Base-by-base conservation (phyloP, 2,329 filamentous ascomycete genomes). In the Coniella vitis region DNA sequence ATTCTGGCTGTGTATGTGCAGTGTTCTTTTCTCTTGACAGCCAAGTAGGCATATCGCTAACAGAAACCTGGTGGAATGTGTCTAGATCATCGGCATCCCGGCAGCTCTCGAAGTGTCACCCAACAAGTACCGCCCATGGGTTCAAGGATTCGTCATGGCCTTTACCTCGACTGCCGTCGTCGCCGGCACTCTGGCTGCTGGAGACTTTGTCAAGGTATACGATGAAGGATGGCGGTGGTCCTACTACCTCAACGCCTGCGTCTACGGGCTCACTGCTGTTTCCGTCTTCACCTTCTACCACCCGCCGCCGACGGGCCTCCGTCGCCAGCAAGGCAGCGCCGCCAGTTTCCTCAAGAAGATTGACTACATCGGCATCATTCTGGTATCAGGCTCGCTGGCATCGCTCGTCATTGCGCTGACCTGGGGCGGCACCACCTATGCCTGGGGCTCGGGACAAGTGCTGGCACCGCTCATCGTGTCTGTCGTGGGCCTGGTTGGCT, bases 191-290 rank as follows among this genome's bases (percentile, higher is more conserved):
- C 29, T 47, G 1, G 48, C 20, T 17, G 48, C 44, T 4, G 48
- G 48, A 7, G 48, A 38, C 20, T 51, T 51, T n/a, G 48, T 47
- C 38, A 51, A 51, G n/a, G 21, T 19, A 10, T 45, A 45, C 43
- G 39, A 47, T 4, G 32, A 51, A 13, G 45, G 34, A 1, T 51
- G 48, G 48, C 25, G 48, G 10, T 51, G 43, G 48, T 43, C 43
- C 8, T 51, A 51, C 22, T 51, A 51, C 9, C 48, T 51, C 12
- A 51, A 51, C 19, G 44, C 48, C 3, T 43, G 39, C 7, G 35
- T 51, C 38, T 51, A 47, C 7, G 43, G 43, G 12, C 13, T n/a
- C 14, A 51, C 43, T 2, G 22, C 35, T 19, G 14, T 51, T 2
- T 14, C 47, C 14, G 48, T 51, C 1, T 31, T 38, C 1, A 12